Percentiles rank a stretch among this genome's conserved stretches.
These are phyloP conservation scores for Pyricularia grisea DNA, from an alignment of 2,329 filamentous ascomycete species.

Conservation along the genomic window DNA sequence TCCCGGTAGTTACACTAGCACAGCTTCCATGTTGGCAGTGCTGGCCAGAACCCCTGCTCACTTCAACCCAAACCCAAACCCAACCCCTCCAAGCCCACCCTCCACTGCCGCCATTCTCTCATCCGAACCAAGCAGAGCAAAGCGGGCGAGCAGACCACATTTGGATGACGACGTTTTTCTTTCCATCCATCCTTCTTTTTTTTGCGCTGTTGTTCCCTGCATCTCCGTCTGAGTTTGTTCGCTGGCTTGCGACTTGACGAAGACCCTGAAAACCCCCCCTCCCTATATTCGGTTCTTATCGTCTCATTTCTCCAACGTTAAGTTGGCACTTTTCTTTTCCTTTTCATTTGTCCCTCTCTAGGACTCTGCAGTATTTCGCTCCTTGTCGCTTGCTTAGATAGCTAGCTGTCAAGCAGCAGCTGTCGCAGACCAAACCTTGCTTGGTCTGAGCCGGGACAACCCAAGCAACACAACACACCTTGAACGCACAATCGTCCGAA, in stretches of 20 bases:
- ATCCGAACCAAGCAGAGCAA: neutral
- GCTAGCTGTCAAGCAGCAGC: neutral
- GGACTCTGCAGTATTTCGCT: neutral
- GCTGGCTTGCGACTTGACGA: neutral
- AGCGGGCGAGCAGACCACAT: neutral
- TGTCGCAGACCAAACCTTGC: neutral
- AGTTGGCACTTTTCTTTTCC: neutral
- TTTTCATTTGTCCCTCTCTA: neutral
- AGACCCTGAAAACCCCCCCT: neutral
- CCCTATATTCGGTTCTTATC: neutral
- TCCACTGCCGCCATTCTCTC: neutral
- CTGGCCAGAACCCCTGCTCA: neutral
- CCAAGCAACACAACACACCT: neutral
- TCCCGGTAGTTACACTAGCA: neutral
- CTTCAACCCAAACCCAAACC: neutral
- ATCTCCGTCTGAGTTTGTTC: neutral
- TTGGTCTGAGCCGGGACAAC: neutral
- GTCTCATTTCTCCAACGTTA: neutral
- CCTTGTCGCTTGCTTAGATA: neutral
- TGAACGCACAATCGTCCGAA: neutral
- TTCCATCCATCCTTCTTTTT: neutral
- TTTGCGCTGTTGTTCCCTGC: neutral
- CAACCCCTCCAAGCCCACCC: neutral
- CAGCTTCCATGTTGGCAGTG: neutral
- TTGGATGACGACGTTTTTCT: conserved; percentile 1